Conservation (phyloP, 805 yeast species). For the Nadsonia fulvescens region DNA sequence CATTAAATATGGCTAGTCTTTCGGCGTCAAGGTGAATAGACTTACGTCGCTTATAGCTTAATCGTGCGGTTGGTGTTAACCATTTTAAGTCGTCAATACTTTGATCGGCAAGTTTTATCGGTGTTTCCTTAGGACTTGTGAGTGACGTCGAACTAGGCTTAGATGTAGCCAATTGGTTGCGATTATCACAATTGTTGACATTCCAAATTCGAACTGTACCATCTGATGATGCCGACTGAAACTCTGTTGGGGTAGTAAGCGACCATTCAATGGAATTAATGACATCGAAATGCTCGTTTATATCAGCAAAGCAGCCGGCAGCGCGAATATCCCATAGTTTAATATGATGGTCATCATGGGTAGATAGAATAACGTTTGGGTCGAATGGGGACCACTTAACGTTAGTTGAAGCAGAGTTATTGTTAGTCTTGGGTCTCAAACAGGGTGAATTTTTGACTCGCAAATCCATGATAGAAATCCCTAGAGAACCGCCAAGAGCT, state of each 20-base stretch:
- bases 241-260: conserved; percentile 22
- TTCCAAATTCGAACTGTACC: conserved; percentile 59
- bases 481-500: conserved; percentile 45
- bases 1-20: no score
- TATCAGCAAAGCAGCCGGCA: conserved; percentile 30
- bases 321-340: conserved; percentile 64
- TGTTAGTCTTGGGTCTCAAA: conserved; percentile 25
- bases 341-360: conserved; percentile 32
- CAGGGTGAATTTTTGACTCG: conserved; percentile 30
- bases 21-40: no score
- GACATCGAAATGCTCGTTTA: conserved; percentile 37
- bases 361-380: conserved; percentile 45
- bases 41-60: no score
- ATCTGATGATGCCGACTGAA: conserved; percentile 40
- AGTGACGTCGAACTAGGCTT: no score
- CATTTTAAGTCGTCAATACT: no score
- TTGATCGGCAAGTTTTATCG: no score
- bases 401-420: conserved; percentile 21
- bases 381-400: conserved; percentile 49
- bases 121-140: no score
- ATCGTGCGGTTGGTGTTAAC: no score
- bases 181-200: conserved; percentile 17
- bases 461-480: conserved; percentile 57
- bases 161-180: no score
- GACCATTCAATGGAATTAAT: conserved; percentile 48